A percentile compares a stretch with the other conserved stretches of the same genome.
Conservation (phyloP, 371 early-diverging fungal genomes). For the Mortierella sp. region DNA sequence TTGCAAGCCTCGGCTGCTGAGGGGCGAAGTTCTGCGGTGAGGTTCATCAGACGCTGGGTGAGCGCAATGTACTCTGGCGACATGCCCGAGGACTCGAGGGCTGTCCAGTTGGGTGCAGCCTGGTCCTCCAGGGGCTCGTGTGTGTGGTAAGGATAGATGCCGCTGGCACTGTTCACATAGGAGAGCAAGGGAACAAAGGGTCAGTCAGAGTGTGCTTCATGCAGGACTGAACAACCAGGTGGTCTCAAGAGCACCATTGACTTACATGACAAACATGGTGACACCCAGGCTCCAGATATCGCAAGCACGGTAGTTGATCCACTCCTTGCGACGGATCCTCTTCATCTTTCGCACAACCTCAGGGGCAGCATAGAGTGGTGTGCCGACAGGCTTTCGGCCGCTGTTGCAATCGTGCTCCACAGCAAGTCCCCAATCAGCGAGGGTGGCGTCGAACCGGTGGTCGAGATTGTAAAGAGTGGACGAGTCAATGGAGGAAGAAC, state of each 20-base stretch:
- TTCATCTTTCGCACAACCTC: slow-evolving; percentile 54
- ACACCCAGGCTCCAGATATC: slow-evolving; percentile 54
- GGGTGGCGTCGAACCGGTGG: slow-evolving; percentile 38
- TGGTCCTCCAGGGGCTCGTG: slow-evolving; percentile 50
- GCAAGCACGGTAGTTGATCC: slow-evolving; percentile 55
- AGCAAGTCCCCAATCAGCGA: slow-evolving; percentile 52
- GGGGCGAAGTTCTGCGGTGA: slow-evolving; percentile 47
- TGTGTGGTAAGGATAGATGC: slow-evolving; percentile 50
- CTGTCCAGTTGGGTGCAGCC: slow-evolving; percentile 51
- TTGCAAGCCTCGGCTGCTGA: slow-evolving; percentile 44
- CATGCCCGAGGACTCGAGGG: slow-evolving; percentile 48
- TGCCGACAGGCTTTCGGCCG: slow-evolving; percentile 47
- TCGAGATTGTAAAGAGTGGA: slow-evolving; percentile 35
- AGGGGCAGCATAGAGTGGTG: slow-evolving; percentile 47
- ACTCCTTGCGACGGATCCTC: slow-evolving; percentile 44
- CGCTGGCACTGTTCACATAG: slow-evolving; percentile 32
- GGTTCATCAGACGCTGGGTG: slow-evolving; percentile 50
- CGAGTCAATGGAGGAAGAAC: slow-evolving; percentile 39
- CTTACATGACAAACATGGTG: slow-evolving; percentile 54
- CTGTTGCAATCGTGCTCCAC: slow-evolving; percentile 48
- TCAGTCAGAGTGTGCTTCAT: not conserved
- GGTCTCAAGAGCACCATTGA: not conserved
- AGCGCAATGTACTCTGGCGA: slow-evolving; percentile 49
- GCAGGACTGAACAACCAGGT: not conserved
- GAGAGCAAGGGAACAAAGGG: not conserved